Evolutionary conservation across 2,329 filamentous ascomycete genomes (phyloP).

Genomic region (Endothia cerciana): DNA sequence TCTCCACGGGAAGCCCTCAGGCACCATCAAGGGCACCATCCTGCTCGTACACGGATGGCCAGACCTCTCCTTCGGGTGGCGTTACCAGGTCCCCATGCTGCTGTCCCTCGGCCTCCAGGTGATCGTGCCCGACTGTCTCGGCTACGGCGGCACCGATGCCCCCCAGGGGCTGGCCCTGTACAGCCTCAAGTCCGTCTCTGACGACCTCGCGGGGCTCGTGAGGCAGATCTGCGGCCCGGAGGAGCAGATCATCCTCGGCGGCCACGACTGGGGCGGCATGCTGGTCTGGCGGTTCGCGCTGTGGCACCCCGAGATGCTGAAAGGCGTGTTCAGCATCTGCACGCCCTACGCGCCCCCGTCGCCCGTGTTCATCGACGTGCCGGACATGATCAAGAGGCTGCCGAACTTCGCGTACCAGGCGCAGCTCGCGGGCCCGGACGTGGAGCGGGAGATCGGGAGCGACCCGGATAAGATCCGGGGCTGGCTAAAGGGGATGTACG

Average conservation of each 20-base stretch:
- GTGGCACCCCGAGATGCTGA: conserved; percentile 73
- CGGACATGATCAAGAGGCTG: conserved; percentile 58
- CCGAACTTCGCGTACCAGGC: conserved; percentile 83
- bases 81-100: conserved; percentile 82
- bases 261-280: conserved; percentile 86
- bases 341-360: conserved; percentile 70
- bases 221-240: conserved; percentile 50
- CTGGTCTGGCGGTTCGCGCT: conserved; percentile 75
- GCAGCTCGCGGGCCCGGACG: conserved; percentile 71
- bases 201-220: conserved; percentile 76
- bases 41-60: conserved; percentile 75
- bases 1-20: conserved; percentile 56
- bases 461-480: conserved; percentile 63
- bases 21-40: conserved; percentile 38
- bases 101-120: conserved; percentile 74
- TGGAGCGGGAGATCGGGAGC: conserved; percentile 62
- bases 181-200: conserved; percentile 70
- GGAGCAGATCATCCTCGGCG: conserved; percentile 74
- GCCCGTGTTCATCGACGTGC: conserved; percentile 57
- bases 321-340: conserved; percentile 78
- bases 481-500: conserved; percentile 74
- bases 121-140: conserved; percentile 83
- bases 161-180: conserved; percentile 67
- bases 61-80: conserved; percentile 83
- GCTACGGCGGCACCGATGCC: conserved; percentile 78